phyloP scores from a whole-genome alignment of 352 stramenopile genomes.

The Aphanomyces astaci region DNA sequence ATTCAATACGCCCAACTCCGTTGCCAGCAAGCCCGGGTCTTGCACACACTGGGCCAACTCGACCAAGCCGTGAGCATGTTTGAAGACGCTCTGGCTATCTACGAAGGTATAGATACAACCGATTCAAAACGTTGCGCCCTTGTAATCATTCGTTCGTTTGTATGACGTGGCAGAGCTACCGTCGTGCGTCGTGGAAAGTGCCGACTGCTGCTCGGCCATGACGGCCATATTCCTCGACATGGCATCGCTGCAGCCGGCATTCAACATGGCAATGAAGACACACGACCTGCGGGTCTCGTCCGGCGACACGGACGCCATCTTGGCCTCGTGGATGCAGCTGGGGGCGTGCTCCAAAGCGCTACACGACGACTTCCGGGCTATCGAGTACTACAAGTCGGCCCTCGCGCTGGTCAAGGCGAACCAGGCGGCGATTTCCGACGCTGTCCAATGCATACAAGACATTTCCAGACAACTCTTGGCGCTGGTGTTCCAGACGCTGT shows the following conservation, averaged over 20 bases:
- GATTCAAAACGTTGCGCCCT: conserved; percentile 25
- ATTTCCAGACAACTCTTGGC: background rate
- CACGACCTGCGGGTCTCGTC: conserved; percentile 32
- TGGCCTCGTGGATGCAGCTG: conserved; percentile 43
- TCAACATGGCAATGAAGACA: conserved; percentile 33
- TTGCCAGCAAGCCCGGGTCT: conserved; percentile 34
- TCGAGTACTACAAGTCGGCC: conserved; percentile 24
- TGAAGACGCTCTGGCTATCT: conserved; percentile 47
- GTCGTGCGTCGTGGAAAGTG: conserved; percentile 24
- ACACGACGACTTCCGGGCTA: conserved; percentile 42
- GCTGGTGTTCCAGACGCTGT: background rate
- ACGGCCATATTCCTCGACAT: conserved; percentile 23
- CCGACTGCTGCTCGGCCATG: conserved; percentile 38
- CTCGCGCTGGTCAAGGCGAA: background rate
- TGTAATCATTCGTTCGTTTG: background rate
- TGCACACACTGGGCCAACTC: conserved; percentile 23
- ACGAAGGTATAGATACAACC: conserved; percentile 30
- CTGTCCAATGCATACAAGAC: background rate
- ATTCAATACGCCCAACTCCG: conserved; percentile 44
- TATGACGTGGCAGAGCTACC: background rate
- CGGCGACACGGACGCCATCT: conserved; percentile 28
- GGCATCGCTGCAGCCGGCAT: conserved; percentile 30
- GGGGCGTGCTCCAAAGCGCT: conserved; percentile 34
- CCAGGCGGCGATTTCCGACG: background rate
- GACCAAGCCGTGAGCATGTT: conserved; percentile 40